phyloP scores from a whole-genome alignment of 495 filamentous ascomycete genomes.

The Hamigera avellanea region DNA sequence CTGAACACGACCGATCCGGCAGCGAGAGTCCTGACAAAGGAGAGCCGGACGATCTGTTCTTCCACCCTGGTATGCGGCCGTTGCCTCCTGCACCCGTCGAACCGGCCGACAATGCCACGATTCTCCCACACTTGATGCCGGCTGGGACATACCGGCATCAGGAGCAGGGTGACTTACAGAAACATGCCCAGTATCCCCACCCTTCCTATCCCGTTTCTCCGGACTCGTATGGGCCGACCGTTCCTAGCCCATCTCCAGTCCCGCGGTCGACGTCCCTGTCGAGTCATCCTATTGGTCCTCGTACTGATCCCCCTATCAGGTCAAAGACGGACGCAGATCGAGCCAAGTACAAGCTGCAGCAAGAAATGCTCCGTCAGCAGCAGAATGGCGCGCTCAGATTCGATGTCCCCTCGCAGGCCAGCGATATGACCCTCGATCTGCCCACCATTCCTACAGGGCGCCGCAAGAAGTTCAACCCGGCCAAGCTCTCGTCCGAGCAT shows the following conservation, averaged over 20 bases:
- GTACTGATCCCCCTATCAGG: conserved; percentile 67
- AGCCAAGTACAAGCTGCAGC: conserved; percentile 46
- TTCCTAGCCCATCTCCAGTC: conserved; percentile 43
- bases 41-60: conserved; percentile 83
- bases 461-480: conserved; percentile 70
- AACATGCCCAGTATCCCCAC: conserved; percentile 29
- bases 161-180: conserved; percentile 24
- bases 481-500: conserved; percentile 75
- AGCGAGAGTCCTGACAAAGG: conserved; percentile 45
- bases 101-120: conserved; percentile 26
- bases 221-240: conserved; percentile 32
- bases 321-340: conserved; percentile 90
- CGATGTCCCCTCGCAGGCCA: conserved; percentile 27
- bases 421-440: conserved; percentile 55
- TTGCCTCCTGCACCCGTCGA: conserved; percentile 67
- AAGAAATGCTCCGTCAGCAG: conserved; percentile 41
- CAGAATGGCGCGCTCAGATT: conserved; percentile 32
- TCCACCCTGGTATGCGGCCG: conserved; percentile 76
- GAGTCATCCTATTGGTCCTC: conserved; percentile 69
- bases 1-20: no score
- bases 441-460: conserved; percentile 58
- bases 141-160: conserved; percentile 41
- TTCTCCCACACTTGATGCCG: conserved; percentile 39
- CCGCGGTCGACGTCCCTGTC: conserved; percentile 81
- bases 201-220: conserved; percentile 31